Evolutionary conservation across 768 basidiomycete species (phyloP), one percentile per base, ranked within the genome.

Genomic region (Phlebiopsis flavidoalba): DNA sequence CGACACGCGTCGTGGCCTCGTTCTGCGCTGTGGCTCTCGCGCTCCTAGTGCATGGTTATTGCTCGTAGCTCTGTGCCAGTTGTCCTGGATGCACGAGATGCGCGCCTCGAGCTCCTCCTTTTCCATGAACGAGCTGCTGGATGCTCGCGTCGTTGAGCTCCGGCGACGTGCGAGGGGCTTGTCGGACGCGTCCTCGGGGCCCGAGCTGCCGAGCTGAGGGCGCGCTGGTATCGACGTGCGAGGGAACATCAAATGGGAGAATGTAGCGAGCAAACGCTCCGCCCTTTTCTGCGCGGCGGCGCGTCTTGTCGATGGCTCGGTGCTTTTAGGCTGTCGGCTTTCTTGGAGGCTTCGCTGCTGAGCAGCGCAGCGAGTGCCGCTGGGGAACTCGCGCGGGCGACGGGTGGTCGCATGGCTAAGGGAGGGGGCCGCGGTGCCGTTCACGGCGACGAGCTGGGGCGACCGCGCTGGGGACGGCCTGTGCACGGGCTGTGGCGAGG

Each of bases 331-430:
- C 56, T 12, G 11, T 88, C 86, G 37, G 73, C 69, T 49, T n/a
- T 88, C 85, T 64, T 74, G 74, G 66, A 82, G 83, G 50, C 81
- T 76, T n/a, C n/a, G 40, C 79, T 74, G 5, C 80, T 68, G 67
- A 89, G 83, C 52, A 88, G 78, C 7, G 75, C 65, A 14, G 86
- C 85, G 66, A 88, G 83, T 60, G 82, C 79, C 1, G 83, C 73
- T 64, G 83, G 76, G 17, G 79, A n/a, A 77, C 26, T 72, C 70
- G 35, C n/a, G n/a, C n/a, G 17, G 62, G 59, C 49, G 56, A 37
- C 60, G 51, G 57, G 53, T 57, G 57, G 54, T 43, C 15, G 66
- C 60, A 48, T 64, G 58, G 19, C 33, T 35, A 10, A 61, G 51
- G 54, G 61, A 61, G 52, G 63, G 52, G 58, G 58, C 59, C 40